Base-by-base conservation (phyloP, 352 stramenopile genomes). In the Phytophthora aleatoria region DNA sequence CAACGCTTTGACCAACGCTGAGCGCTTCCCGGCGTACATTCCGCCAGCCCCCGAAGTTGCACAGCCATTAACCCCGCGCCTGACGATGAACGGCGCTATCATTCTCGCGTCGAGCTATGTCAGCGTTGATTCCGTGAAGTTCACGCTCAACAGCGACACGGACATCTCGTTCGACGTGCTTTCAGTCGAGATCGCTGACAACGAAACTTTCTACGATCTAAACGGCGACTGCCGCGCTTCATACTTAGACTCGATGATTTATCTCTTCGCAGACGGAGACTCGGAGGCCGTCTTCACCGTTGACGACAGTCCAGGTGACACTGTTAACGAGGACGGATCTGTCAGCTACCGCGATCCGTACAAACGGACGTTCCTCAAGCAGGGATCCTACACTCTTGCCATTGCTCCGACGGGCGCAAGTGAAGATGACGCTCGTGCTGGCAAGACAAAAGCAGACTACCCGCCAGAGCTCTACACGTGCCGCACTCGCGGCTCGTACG, bases 231-330 rank as follows among this genome's bases (percentile, higher is more conserved):
- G 83, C 56, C 62, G 61, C 12, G 74, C 74, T 16, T 68, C 62
- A 6, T 92, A 91, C 63, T 50, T 90, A 13, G 81, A 92, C 58
- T 56, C 81, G 0, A 73, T 86, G 33, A 58, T 92, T 24, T 90
- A 79, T 50, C 69, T 92, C 38, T 92, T 84, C 54, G 49, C 59
- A 2, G 57, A 81, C 1, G 70, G 61, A 42, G 53, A 76, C 20
- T 51, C 57, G 7, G 66, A 12, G 7, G 57, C 57, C 20, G 62
- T 70, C 1, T 69, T 88, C 50, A 66, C 65, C 9, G 62, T 76
- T 13, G 76, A 79, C 41, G 79, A 91, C 53, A 78, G 82, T 53
- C 41, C 27, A 11, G 20, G n/a, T 4, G 41, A 58, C 13, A 20
- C 62, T 3, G 83, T 78, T 5, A 61, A 15, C 10, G 48, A 42